Percentiles rank a stretch among this genome's conserved stretches.
Evolutionary conservation across 2,329 filamentous ascomycete genomes (phyloP).

Genomic region (Colletotrichum somersetense): DNA sequence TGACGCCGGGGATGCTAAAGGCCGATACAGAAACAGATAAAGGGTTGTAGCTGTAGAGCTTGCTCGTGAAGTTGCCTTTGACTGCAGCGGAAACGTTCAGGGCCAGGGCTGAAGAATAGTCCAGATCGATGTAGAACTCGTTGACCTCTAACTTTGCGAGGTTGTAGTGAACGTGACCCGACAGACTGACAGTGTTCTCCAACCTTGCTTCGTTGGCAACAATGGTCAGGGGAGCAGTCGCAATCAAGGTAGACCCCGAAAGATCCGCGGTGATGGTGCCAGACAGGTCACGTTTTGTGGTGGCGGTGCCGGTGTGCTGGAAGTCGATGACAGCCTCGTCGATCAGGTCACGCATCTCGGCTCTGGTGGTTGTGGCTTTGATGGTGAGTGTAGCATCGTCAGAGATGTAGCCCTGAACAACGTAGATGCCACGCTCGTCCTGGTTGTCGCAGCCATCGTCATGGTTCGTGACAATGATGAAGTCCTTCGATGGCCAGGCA

Average conservation of each 20-base stretch:
- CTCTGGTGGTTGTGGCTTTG: constrained; percentile 25
- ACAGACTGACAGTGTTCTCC: constrained; percentile 53
- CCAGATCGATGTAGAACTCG: constrained; percentile 57
- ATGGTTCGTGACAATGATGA: constrained; percentile 58
- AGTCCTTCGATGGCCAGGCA: constrained; percentile 41
- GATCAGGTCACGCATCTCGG: constrained; percentile 34
- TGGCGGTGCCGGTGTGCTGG: constrained; percentile 36
- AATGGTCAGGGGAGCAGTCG: constrained; percentile 49
- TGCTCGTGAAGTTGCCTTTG: constrained; percentile 49
- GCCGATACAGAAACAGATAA: constrained; percentile 51
- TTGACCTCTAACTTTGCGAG: constrained; percentile 50
- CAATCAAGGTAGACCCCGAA: constrained; percentile 29
- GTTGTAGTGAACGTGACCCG: constrained; percentile 56
- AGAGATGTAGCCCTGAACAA: constrained; percentile 44
- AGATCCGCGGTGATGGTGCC: constrained; percentile 32
- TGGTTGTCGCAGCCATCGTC: constrained; percentile 54
- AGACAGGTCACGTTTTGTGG: constrained; percentile 33
- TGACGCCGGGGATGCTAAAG: constrained; percentile 56
- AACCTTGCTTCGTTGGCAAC: constrained; percentile 52
- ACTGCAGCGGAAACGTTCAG: constrained; percentile 52
- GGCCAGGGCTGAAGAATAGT: constrained; percentile 50
- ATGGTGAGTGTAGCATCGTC: constrained; percentile 34
- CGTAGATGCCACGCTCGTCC: constrained; percentile 55
- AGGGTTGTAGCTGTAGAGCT: constrained; percentile 53
- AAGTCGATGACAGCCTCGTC: constrained; percentile 40